Conservation (phyloP, 225 moss, liverwort and hornwort species). For the Sphagnum tenellum region DNA sequence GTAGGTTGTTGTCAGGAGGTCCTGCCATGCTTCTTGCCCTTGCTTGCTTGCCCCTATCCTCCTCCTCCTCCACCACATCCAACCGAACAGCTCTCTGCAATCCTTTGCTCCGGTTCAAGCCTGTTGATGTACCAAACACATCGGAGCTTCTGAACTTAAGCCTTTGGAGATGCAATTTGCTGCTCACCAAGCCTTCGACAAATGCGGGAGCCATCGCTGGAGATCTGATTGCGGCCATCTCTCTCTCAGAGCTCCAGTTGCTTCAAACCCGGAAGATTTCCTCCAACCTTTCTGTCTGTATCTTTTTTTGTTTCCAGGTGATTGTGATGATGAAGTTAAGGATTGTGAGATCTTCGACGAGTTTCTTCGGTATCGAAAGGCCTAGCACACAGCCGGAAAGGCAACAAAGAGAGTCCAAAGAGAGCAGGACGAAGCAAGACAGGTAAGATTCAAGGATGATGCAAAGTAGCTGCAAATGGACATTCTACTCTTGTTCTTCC, state of each 20-base stretch:
- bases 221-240: conserved; percentile 2
- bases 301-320: too few relatives aligned
- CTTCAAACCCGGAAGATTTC: too few relatives aligned
- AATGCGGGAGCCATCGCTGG: background rate
- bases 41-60: background rate
- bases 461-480: too few relatives aligned
- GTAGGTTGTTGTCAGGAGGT: conserved; percentile 17
- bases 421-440: too few relatives aligned
- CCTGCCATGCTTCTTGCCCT: background rate
- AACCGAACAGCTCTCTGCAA: conserved; percentile 1
- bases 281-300: too few relatives aligned
- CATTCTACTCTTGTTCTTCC: too few relatives aligned
- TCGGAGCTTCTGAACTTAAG: background rate
- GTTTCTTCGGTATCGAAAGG: too few relatives aligned
- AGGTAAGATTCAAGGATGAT: too few relatives aligned
- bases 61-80: background rate
- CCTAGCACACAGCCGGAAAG: too few relatives aligned
- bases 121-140: background rate
- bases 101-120: background rate
- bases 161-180: background rate
- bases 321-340: too few relatives aligned
- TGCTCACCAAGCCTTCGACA: background rate
- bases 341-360: too few relatives aligned
- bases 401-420: too few relatives aligned
- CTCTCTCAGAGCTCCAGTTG: background rate